Conservation (phyloP, 2,329 filamentous ascomycete species). For the Chalaropsis ovoidea region DNA sequence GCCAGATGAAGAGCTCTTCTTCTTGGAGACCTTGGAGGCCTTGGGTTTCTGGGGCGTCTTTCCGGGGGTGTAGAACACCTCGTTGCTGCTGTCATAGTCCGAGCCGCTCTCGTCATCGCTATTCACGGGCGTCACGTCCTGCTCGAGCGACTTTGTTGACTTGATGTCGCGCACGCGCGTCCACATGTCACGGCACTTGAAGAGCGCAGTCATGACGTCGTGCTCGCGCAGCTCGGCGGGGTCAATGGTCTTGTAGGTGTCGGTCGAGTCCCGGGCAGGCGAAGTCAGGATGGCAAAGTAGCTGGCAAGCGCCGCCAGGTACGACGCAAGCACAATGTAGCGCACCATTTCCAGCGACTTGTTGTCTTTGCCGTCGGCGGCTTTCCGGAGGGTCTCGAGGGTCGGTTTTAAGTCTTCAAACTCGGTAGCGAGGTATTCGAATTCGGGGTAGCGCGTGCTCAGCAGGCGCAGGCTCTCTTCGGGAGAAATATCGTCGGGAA, state of each 20-base stretch:
- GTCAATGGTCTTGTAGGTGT: conserved; percentile 50
- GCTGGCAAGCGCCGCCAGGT: conserved; percentile 77
- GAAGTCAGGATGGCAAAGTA: conserved; percentile 93
- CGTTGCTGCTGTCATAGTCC: conserved; percentile 29
- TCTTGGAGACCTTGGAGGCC: conserved; percentile 33
- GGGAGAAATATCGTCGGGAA: conserved; percentile 66
- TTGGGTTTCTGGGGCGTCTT: conserved; percentile 29
- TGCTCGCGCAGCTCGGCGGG: conserved; percentile 79
- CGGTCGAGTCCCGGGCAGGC: conserved; percentile 51
- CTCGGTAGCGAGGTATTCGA: conserved; percentile 75
- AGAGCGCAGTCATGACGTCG: conserved; percentile 74
- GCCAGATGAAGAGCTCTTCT: conserved; percentile 37
- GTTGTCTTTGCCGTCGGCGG: conserved; percentile 43
- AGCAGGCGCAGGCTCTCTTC: conserved; percentile 69
- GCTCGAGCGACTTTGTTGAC: conserved; percentile 34
- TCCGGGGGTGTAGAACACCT: conserved; percentile 27
- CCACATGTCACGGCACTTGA: conserved; percentile 76
- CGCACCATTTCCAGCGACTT: conserved; percentile 57
- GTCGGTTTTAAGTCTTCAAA: conserved; percentile 61
- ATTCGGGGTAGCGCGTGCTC: conserved; percentile 78
- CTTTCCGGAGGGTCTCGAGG: conserved; percentile 48
- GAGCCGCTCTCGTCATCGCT: conserved; percentile 33
- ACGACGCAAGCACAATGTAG: conserved; percentile 71
- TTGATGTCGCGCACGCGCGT: conserved; percentile 58
- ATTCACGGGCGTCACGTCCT: conserved; percentile 29